Conservation (phyloP, 73 alveolate genomes). For the Stentor roeselii region DNA sequence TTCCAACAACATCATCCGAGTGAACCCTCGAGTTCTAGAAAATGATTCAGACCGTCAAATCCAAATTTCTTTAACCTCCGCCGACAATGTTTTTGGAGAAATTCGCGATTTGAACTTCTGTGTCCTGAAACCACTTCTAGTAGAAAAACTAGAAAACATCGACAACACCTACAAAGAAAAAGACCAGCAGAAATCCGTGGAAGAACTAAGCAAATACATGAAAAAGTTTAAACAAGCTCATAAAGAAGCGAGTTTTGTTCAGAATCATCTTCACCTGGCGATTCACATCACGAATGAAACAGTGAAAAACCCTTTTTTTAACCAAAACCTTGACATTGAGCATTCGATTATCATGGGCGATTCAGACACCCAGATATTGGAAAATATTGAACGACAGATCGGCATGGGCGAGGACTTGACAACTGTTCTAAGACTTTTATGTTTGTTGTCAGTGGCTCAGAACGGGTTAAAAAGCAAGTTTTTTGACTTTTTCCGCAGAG, state of each 20-base stretch:
- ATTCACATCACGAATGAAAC: conserved; percentile 14
- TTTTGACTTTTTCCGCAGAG: conserved; percentile 47
- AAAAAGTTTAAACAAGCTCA: conserved; percentile 22
- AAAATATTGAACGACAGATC: conserved; percentile 44
- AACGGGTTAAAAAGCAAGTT: conserved; percentile 44
- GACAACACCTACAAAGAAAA: conserved; percentile 23
- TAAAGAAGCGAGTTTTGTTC: conserved; percentile 23
- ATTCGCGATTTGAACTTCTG: conserved; percentile 30
- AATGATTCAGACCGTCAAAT: conserved; percentile 1
- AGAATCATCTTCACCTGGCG: conserved; percentile 28
- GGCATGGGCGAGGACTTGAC: conserved; percentile 38
- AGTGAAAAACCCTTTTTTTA: conserved; percentile 19
- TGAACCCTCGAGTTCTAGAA: conserved; percentile 15
- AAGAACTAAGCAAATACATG: conserved; percentile 18
- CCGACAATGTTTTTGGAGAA: conserved; percentile 19
- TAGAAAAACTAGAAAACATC: conserved; percentile 16
- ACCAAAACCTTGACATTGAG: conserved; percentile 23
- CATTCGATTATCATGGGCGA: conserved; percentile 30
- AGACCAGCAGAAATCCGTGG: conserved; percentile 22
- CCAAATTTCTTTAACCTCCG: conserved; percentile 12
- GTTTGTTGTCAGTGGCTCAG: conserved; percentile 35
- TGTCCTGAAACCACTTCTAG: conserved; percentile 26
- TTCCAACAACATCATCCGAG: conserved; percentile 14
- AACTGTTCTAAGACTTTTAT: conserved; percentile 43
- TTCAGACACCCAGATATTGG: conserved; percentile 9